Percentiles rank a stretch among this genome's conserved stretches.
phyloP scores from a whole-genome alignment of 805 yeast genomes.

The Pichia thaimueangensis region DNA sequence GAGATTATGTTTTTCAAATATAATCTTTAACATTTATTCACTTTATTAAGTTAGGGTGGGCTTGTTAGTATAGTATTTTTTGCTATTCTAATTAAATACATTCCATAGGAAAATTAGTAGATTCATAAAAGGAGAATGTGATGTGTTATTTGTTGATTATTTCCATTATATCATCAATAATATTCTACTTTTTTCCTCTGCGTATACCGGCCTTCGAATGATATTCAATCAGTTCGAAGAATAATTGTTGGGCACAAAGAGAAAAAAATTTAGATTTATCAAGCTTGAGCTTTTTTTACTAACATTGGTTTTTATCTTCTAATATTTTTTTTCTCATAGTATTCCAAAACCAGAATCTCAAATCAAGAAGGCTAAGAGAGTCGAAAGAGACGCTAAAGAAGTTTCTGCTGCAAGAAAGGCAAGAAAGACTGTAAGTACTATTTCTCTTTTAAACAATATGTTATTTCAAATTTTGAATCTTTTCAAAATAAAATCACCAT shows the following conservation, averaged over 20 bases:
- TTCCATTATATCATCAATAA: constrained; percentile 6
- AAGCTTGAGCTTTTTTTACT: constrained; percentile 7
- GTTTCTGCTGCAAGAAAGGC: constrained; percentile 75
- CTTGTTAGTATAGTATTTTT: constrained; percentile 1
- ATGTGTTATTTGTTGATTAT: constrained; percentile 6
- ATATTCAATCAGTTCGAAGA: constrained; percentile 26
- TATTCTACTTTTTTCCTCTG: constrained; percentile 30
- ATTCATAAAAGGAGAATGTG: constrained; percentile 6
- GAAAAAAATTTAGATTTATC: constrained; percentile 3
- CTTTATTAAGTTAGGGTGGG: constrained; percentile 9
- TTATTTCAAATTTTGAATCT: too few species aligned
- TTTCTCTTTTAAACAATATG: too few species aligned
- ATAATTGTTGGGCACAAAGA: constrained; percentile 14
- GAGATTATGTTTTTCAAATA: too few species aligned
- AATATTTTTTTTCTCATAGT: constrained; percentile 25
- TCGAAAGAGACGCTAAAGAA: constrained; percentile 69
- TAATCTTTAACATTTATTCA: constrained; percentile 14
- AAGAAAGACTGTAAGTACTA: constrained; percentile 70
- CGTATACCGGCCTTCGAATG: constrained; percentile 27
- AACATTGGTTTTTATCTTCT: constrained; percentile 12
- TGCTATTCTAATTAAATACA: constrained; percentile 17
- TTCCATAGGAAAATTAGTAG: constrained; percentile 30
- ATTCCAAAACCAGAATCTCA: constrained; percentile 74
- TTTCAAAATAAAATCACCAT: too few species aligned
- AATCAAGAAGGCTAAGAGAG: constrained; percentile 74